Conservation (phyloP, 2,329 filamentous ascomycete genomes). For the Colletotrichum spinosum region DNA sequence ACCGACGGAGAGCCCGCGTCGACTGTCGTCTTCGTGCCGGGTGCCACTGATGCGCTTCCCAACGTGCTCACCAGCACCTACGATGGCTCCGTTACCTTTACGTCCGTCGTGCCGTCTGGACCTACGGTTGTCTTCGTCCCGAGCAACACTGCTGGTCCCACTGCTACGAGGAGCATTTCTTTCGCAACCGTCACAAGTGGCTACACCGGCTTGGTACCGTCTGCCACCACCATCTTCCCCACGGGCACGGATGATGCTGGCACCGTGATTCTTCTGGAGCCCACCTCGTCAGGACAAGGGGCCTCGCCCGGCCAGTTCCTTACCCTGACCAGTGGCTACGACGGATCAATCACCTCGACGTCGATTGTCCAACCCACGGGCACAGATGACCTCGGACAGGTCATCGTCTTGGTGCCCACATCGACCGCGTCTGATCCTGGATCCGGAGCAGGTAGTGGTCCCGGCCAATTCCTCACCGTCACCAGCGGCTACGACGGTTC, state of each 20-base stretch:
- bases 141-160: background rate
- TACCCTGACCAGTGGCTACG: constrained; percentile 16
- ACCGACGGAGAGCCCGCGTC: background rate
- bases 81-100: constrained; percentile 1
- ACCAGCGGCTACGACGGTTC: background rate
- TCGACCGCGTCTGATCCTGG: too few species aligned
- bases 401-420: too few species aligned
- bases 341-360: constrained; percentile 1
- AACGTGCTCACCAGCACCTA: constrained; percentile 3
- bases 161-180: constrained; percentile 13
- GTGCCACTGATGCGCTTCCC: background rate
- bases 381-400: background rate
- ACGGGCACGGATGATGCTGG: background rate
- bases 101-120: background rate
- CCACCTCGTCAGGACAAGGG: constrained; percentile 2
- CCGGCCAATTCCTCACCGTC: background rate
- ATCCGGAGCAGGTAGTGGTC: background rate
- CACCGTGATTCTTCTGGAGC: constrained; percentile 17
- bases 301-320: background rate
- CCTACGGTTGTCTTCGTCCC: constrained; percentile 2
- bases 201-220: constrained; percentile 17
- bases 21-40: constrained; percentile 8
- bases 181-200: constrained; percentile 21
- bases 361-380: constrained; percentile 4
- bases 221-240: constrained; percentile 14